phyloP scores from a whole-genome alignment of 371 early-diverging fungal species.

The Mucor mucedo region DNA sequence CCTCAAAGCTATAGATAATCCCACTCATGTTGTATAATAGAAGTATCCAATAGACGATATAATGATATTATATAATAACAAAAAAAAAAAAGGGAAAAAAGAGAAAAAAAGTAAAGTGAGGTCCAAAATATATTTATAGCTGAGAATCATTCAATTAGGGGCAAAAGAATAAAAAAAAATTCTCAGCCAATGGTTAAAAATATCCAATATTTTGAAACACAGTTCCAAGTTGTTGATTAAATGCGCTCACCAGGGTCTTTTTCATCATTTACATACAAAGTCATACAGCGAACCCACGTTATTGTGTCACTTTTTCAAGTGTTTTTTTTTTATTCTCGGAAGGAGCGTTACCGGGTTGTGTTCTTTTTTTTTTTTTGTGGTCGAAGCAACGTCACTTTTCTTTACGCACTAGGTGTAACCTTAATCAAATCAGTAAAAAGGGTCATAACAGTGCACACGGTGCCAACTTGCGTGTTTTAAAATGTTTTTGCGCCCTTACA shows the following conservation, averaged over 20 bases:
- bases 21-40: conserved; percentile 35
- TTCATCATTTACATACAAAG: too few species aligned
- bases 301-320: neutral
- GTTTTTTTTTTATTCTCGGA: neutral
- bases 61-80: neutral
- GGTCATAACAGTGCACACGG: too few species aligned
- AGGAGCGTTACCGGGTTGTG: too few species aligned
- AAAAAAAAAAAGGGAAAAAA: conserved; percentile 9
- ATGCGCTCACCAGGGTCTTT: neutral
- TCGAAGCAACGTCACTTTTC: neutral
- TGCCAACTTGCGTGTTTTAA: too few species aligned
- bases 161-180: neutral
- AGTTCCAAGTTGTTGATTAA: neutral
- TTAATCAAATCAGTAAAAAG: neutral
- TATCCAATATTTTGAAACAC: conserved; percentile 6
- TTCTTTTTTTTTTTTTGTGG: neutral
- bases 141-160: conserved; percentile 5
- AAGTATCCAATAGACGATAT: neutral
- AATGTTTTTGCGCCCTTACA: too few species aligned
- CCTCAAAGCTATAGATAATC: conserved; percentile 34
- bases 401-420: conserved; percentile 1
- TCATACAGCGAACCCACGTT: neutral
- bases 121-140: conserved; percentile 7
- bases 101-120: conserved; percentile 10
- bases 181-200: conserved; percentile 26